Base-by-base conservation (phyloP, 2,329 filamentous ascomycete genomes). In the Diplodia corticola region DNA sequence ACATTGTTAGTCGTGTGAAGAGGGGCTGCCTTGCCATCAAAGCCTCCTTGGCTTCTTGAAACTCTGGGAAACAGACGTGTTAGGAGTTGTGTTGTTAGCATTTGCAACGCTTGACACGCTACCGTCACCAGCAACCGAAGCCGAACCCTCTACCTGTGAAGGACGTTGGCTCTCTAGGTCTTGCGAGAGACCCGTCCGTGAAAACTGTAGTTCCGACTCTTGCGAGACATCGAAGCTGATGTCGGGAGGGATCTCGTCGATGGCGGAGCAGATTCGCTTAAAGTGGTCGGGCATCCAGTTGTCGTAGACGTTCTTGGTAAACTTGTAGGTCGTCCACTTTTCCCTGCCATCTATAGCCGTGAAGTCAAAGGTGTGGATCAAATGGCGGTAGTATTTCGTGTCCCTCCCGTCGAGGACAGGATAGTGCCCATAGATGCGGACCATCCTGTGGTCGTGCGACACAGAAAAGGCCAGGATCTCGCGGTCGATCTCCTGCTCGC, bases 271-370 rank as follows among this genome's bases (percentile, higher is more conserved):
- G 30, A 70, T 65, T 44, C 66, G 65, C 33, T 64, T 26, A 1
- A 69, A 68, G 22, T 69, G 67, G 10, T 57, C 54, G 6, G 66
- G 66, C 63, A 69, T 33, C 69, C 59, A 69, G 53, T 64, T 48
- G 24, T 70, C 63, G 55, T 70, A 70, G 30, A 70, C 44, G 49
- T 67, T 70, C 61, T 63, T 59, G 33, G 63, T 53, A 28, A 70
- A 70, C 13, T 49, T 69, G 46, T 70, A 69, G n/a, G 66, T 60
- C n/a, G 54, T 70, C 68, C 61, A 69, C 35, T 48, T 69, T 17
- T 69, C 51, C 33, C 48, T 65, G 40, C 64, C 57, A 2, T 67
- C 37, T 35, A 59, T 44, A 7, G 2, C 64, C 20, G 65, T 61
- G 51, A 68, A 68, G 51, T 40, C 35, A 26, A 65, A 65, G 5